Conservation (phyloP, 257 asterid species). For the Fraxinus cuspidata region DNA sequence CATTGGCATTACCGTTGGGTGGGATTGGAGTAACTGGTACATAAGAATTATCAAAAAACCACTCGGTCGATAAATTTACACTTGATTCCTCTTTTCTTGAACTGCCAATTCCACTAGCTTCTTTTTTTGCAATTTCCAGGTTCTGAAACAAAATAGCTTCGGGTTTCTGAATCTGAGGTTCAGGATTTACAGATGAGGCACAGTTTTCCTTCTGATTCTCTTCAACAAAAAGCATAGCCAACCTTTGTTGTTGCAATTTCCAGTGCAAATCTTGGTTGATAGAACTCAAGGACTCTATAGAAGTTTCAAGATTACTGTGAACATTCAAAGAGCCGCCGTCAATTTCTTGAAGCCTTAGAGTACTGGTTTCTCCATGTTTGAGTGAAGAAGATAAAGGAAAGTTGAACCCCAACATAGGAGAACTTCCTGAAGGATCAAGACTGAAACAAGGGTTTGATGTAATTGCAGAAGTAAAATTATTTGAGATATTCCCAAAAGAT, state of each 20-base stretch:
- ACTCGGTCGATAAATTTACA: conserved; percentile 47
- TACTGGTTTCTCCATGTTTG: conserved; percentile 26
- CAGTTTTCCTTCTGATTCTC: conserved; percentile 34
- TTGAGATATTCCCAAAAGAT: conserved; percentile 35
- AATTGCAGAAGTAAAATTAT: conserved; percentile 26
- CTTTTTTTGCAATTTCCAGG: conserved; percentile 40
- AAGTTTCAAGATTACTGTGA: conserved; percentile 52
- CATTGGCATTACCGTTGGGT: conserved; percentile 22
- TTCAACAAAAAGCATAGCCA: conserved; percentile 57
- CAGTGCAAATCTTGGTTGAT: conserved; percentile 88
- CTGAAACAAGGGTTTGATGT: conserved; percentile 41
- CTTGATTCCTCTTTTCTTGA: conserved; percentile 39
- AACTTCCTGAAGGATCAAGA: conserved; percentile 41
- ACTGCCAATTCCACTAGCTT: conserved; percentile 23
- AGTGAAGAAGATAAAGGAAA: conserved; percentile 37
- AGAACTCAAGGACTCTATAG: conserved; percentile 78
- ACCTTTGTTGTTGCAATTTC: conserved; percentile 83
- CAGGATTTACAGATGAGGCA: conserved; percentile 20
- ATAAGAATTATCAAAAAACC: conserved; percentile 48
- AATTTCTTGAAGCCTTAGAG: conserved; percentile 41
- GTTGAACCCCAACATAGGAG: conserved; percentile 44
- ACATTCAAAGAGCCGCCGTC: conserved; percentile 33
- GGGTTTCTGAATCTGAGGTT: conserved; percentile 37
- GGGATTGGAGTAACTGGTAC: conserved; percentile 34
- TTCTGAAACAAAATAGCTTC: conserved; percentile 57